Base-by-base conservation (phyloP, 1,139 yeast genomes). In the Zygoascus meyerae region DNA sequence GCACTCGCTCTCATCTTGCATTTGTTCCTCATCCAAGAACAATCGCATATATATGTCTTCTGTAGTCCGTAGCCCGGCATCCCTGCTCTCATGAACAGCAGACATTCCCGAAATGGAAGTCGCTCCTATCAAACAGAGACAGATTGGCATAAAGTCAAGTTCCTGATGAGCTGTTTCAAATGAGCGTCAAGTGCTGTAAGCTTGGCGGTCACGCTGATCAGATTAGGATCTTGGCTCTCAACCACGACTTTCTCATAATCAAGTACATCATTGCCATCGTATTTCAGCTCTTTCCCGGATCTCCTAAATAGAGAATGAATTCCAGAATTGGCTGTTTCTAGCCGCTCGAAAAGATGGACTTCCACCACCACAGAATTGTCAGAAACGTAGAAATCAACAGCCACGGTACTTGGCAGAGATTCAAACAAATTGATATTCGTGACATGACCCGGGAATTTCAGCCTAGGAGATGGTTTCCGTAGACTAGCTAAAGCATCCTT, bases 201-300 rank as follows among this genome's bases (percentile, higher is more conserved):
- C 52, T 73, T 73, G 6, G 76, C 64, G 16, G 68, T 60, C 4
- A 73, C 68, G 30, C 74, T 68, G 16, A 74, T 65, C 40, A 74
- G 52, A 42, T 66, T 65, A 5, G 78, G 78, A 49, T 74, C 78
- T 50, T 72, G 75, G 29, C 74, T 66, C 29, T 69, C 68, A 12
- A 69, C 67, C 6, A 66, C 57, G 4, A 70, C 52, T 44, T 68
- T 67, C 44, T 71, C 76, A 42, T 62, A 56, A 49, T 71, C 75
- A 38, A 70, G 60, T 3, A 72, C 73, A 3, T 69, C 69, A 35
- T 56, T 57, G 15, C 64, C 64, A 47, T 68, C 61, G 49, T 66
- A 72, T 18, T 50, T 49, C 16, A 54, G 41, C 1, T 39, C 40
- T 3, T 50, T 42, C n/a, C 46, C 47, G 40, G 44, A 37, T 45